phyloP scores from a whole-genome alignment of 2,329 filamentous ascomycete genomes.

The Acarospora socialis region DNA sequence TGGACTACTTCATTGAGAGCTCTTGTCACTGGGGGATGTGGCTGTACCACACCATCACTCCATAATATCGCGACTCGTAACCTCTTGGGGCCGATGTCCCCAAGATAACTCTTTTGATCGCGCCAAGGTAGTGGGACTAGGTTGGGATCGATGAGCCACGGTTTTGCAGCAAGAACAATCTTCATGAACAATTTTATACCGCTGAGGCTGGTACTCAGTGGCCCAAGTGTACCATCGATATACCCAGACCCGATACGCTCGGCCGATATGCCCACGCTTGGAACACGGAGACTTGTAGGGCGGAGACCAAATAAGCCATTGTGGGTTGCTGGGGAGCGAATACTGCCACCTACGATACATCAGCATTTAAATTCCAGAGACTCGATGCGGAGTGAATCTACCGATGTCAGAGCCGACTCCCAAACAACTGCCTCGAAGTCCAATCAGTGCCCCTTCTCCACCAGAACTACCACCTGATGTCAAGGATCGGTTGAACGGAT shows the following conservation, averaged over 20 bases:
- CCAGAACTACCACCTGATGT: conserved; percentile 41
- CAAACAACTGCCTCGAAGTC: conserved; percentile 36
- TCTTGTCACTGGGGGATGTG: conserved; percentile 44
- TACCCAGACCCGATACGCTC: conserved; percentile 26
- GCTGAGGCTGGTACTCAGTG: conserved; percentile 17
- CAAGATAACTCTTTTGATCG: conserved; percentile 7
- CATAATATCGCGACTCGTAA: conserved; percentile 47
- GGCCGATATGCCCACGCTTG: conserved; percentile 26
- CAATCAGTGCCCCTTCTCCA: conserved; percentile 42
- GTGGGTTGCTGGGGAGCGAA: conserved; percentile 26
- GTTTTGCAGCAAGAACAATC: conserved; percentile 6
- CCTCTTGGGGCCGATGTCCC: conserved; percentile 23
- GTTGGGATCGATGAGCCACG: conserved; percentile 6
- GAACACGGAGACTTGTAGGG: conserved; percentile 29
- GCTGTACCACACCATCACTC: conserved; percentile 45
- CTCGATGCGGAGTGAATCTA: too few species aligned
- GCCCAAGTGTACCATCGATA: conserved; percentile 27
- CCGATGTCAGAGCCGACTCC: conserved; percentile 43
- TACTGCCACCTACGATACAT: conserved; percentile 25
- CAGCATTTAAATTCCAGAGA: neutral
- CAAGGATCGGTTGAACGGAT: conserved; percentile 38
- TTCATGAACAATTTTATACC: conserved; percentile 12
- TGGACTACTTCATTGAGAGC: conserved; percentile 42
- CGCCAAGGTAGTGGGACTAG: conserved; percentile 8
- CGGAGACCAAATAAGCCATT: conserved; percentile 27